These are phyloP conservation scores for Fomitopsis pinicola DNA, from an alignment of 1,284 basidiomycete species.

Conservation along the genomic window DNA sequence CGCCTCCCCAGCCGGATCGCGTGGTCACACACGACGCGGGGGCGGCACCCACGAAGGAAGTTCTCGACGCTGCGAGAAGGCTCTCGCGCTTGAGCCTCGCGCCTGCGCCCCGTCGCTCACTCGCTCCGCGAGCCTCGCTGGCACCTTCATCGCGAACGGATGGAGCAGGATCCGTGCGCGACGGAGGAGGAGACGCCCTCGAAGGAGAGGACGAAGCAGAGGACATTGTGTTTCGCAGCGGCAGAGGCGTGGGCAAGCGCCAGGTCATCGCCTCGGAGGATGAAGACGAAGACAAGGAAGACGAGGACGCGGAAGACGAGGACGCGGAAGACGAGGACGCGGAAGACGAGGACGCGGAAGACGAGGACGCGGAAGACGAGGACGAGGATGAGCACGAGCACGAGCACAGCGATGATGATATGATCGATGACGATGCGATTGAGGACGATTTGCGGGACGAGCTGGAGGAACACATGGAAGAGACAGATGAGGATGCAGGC, in stretches of 20 bases:
- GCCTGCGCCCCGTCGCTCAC: neutral
- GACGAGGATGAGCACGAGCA: neutral
- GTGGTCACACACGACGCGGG: slow-evolving; percentile 2
- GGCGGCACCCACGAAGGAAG: neutral
- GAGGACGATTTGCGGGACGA: neutral
- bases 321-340: neutral
- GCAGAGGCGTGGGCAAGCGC: neutral
- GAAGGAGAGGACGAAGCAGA: slow-evolving; percentile 1
- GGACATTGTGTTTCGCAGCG: neutral
- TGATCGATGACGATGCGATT: neutral
- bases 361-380: neutral
- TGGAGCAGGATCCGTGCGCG: neutral
- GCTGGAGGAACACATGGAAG: neutral
- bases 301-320: neutral
- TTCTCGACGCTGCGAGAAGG: neutral
- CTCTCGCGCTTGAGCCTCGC: neutral
- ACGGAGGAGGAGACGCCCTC: no score
- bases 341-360: slow-evolving; percentile 1
- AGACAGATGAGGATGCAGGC: neutral
- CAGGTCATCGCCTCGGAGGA: neutral
- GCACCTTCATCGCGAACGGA: neutral
- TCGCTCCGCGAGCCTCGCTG: neutral
- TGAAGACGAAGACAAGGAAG: slow-evolving; percentile 1
- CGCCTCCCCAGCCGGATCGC: neutral
- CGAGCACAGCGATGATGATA: neutral